phyloP scores from a whole-genome alignment of 192 early-diverging fungal species.

The Jimgerdemannia flammicorona region DNA sequence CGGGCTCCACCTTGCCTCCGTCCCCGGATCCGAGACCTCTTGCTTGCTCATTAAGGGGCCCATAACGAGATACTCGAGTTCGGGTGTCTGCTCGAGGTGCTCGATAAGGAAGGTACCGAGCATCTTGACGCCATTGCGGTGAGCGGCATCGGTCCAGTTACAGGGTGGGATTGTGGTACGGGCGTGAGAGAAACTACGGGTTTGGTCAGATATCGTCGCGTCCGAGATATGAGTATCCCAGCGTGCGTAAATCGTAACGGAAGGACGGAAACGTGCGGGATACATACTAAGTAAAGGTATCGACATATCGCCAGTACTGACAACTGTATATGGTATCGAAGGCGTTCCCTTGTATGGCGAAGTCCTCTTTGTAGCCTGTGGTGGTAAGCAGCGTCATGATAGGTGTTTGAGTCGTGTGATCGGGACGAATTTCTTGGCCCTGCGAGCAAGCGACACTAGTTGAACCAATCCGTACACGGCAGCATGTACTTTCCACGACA shows the following conservation, averaged over 20 bases:
- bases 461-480: too few species aligned
- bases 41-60: conserved; percentile 7
- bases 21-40: conserved; percentile 14
- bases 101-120: conserved; percentile 65
- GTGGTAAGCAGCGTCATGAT: neutral
- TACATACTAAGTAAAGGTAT: conserved; percentile 59
- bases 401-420: neutral
- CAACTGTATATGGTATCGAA: conserved; percentile 42
- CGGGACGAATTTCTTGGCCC: neutral
- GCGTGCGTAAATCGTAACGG: neutral
- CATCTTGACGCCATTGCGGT: conserved; percentile 53
- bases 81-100: conserved; percentile 42
- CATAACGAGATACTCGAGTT: conserved; percentile 46
- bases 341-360: conserved; percentile 37
- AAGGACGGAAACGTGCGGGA: neutral
- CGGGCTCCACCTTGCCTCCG: conserved; percentile 34
- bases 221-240: conserved; percentile 1
- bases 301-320: conserved; percentile 61
- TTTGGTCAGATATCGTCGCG: neutral
- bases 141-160: conserved; percentile 59
- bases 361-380: conserved; percentile 52
- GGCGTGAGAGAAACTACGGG: conserved; percentile 48
- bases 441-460: neutral
- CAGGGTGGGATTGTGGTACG: conserved; percentile 57
- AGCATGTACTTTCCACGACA: too few species aligned